A percentile compares a stretch with the other conserved stretches of the same genome.
Conservation (phyloP, 1,284 basidiomycete species). For the Moniliella sp. region DNA sequence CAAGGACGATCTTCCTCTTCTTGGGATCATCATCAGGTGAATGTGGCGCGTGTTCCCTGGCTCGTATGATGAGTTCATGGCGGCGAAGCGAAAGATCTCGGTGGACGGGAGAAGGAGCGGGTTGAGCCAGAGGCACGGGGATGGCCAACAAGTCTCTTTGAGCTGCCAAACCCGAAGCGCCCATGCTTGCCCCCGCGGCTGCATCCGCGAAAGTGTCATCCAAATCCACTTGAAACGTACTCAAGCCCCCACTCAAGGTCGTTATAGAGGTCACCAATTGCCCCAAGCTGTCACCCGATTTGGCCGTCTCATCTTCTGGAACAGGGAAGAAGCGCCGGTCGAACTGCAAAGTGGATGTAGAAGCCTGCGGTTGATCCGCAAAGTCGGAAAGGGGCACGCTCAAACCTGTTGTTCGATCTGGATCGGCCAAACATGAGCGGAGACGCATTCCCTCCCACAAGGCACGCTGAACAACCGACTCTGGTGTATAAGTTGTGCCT, state of each 20-base stretch:
- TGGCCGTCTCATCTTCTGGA: slow-evolving; percentile 51
- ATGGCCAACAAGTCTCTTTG: slow-evolving; percentile 7
- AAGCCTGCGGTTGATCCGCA: too few species aligned
- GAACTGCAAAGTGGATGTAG: too few species aligned
- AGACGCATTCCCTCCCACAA: slow-evolving; percentile 20
- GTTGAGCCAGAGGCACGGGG: too few species aligned
- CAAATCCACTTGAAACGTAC: not conserved
- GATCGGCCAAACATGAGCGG: too few species aligned
- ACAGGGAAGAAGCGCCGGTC: slow-evolving; percentile 46
- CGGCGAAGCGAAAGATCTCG: too few species aligned
- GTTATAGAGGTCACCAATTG: not conserved
- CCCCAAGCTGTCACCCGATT: slow-evolving; percentile 43
- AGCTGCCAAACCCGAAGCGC: slow-evolving; percentile 2
- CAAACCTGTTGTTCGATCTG: too few species aligned
- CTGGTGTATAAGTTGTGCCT: slow-evolving; percentile 9
- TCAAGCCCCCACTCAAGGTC: not conserved
- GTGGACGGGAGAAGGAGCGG: too few species aligned
- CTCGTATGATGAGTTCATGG: too few species aligned
- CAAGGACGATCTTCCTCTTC: too few species aligned
- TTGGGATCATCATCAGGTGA: too few species aligned
- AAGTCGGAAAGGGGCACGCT: too few species aligned
- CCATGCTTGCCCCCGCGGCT: not conserved
- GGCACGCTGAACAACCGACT: slow-evolving; percentile 15
- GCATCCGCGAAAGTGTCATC: not conserved
- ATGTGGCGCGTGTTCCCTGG: too few species aligned